Evolutionary conservation across 495 filamentous ascomycete genomes (phyloP).

Genomic region (Trichoderma virens): DNA sequence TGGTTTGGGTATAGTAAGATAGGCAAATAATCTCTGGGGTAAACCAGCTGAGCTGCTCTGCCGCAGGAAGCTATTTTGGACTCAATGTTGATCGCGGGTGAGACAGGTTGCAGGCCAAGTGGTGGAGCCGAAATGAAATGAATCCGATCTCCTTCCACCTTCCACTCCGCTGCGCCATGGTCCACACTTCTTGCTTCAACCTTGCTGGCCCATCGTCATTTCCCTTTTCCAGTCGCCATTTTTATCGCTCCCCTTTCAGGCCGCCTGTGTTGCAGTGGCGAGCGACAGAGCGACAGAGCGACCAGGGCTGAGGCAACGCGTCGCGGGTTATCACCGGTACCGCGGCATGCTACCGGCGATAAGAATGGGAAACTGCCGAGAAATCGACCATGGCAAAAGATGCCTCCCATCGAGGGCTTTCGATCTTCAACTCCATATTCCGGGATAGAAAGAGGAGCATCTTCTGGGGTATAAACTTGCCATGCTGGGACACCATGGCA

Average conservation of each 20-base stretch:
- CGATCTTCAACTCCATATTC: neutral
- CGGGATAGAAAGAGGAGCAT: neutral
- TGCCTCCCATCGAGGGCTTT: neutral
- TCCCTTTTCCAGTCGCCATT: neutral
- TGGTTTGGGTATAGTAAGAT: neutral
- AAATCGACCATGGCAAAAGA: neutral
- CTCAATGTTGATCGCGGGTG: neutral
- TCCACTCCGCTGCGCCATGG: neutral
- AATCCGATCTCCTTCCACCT: neutral
- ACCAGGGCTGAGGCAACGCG: neutral
- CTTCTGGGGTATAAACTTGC: neutral
- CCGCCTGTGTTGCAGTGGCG: neutral
- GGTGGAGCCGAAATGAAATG: constrained; percentile 3
- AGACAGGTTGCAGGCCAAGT: neutral
- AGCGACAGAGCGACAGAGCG: neutral
- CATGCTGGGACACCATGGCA: neutral
- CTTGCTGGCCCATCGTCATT: constrained; percentile 5
- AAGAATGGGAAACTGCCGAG: neutral
- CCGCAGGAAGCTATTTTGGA: neutral
- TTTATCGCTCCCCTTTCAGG: neutral
- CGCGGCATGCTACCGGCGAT: neutral
- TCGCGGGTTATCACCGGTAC: neutral
- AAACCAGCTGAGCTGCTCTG: neutral
- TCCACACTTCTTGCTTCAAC: neutral
- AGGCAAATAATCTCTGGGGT: neutral